These are phyloP conservation scores for Yarrowia sp. DNA, from an alignment of 805 yeast genomes.

Conservation along the genomic window DNA sequence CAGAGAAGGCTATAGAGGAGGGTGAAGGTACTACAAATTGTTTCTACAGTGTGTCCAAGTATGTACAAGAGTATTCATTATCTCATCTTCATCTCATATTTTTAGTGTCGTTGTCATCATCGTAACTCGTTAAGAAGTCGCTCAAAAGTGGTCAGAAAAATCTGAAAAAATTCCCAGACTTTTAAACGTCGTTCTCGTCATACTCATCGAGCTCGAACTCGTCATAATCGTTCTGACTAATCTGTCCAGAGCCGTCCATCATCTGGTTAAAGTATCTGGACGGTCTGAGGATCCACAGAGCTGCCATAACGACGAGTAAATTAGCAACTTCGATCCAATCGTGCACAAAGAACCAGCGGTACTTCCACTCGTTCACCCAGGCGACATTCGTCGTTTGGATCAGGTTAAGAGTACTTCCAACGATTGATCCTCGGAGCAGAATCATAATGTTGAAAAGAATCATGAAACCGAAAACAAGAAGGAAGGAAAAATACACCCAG, in stretches of 20 bases:
- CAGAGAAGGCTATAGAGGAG: too few relatives aligned
- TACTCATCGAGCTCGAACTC: conserved; percentile 21
- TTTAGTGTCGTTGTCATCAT: too few relatives aligned
- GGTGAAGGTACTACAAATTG: too few relatives aligned
- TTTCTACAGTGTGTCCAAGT: too few relatives aligned
- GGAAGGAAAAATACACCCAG: neutral
- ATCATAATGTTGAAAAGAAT: conserved; percentile 4
- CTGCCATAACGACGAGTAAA: neutral
- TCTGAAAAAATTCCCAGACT: neutral
- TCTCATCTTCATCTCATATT: too few relatives aligned
- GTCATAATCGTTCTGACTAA: conserved; percentile 13
- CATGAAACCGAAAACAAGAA: neutral
- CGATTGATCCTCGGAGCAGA: conserved; percentile 1
- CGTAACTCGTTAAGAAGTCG: too few relatives aligned
- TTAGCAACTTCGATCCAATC: conserved; percentile 23
- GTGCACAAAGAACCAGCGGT: conserved; percentile 21
- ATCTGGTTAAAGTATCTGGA: conserved; percentile 19
- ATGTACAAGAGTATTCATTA: too few relatives aligned
- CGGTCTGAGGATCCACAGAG: conserved; percentile 3
- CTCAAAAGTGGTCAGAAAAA: too few relatives aligned
- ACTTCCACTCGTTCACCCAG: conserved; percentile 17
- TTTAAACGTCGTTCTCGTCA: neutral
- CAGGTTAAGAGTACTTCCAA: neutral
- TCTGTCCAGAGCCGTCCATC: conserved; percentile 23
- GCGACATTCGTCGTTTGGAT: conserved; percentile 5